Base-by-base conservation (phyloP, 768 basidiomycete genomes). In the Mrakia hoshinonis region DNA sequence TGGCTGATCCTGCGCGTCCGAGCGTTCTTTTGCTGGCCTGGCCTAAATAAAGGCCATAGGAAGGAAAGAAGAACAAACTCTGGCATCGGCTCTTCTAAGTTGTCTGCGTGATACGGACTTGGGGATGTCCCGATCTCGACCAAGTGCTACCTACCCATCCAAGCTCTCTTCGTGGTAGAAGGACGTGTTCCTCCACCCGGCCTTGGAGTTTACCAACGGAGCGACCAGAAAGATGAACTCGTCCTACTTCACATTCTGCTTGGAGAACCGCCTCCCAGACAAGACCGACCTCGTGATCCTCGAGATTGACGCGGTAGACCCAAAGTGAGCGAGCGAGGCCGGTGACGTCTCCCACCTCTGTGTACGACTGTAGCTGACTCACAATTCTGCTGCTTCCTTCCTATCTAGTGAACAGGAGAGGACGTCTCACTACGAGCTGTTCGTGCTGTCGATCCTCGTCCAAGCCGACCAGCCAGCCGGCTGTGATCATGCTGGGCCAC, bases 151-250 rank as follows among this genome's bases (percentile, higher is more conserved):
- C n/a, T n/a, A n/a, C 80, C 95, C 96, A 1, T 87, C 90, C n/a
- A 86, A 86, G 67, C 90, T 98, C 82, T 98, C 98, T 83, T 83
- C 88, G 64, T 99, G 96, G 95, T 96, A 94, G 91, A 92, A 94
- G 81, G 85, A 83, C 68, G 86, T 98, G n/a, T 99, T 99, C 81
- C 96, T 96, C 0, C 92, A 99, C 79, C 95, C 95, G 0, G 94
- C 93, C 1, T 92, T 93, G 13, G 94, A 98, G 79, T 85, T 99
- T 75, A 99, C 95, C 34, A 99, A 99, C 79, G 95, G 95, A 46
- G 95, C 95, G 4, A 51, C 76, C 73, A 85, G 92, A 20, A 87
- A 87, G 63, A 93, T 94, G 26, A 89, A 89, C 80, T 92, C 93
- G 0, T 89, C 87, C 13, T 99, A 99, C 81, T 99, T 94, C 82